Evolutionary conservation across 2,329 filamentous ascomycete species (phyloP), one percentile per base, ranked within the genome.

Genomic region (Aureobasidium sp.): DNA sequence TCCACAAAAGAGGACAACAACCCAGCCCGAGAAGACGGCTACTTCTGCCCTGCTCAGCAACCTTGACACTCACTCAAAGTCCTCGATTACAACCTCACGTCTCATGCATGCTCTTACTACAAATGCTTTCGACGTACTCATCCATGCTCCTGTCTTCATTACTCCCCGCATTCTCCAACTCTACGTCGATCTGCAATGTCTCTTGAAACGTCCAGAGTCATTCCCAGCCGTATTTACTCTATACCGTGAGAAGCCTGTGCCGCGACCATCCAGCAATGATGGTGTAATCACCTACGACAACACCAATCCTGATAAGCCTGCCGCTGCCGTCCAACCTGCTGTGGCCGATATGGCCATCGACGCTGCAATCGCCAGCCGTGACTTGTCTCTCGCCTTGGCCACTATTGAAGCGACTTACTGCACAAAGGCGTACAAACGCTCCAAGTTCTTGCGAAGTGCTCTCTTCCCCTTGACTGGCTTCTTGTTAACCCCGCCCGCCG

Each of bases 191-290:
- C 84, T 90, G 48, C 91, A 96, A 72, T 81, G 86, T 32, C 81
- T 86, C 11, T 82, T 97, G 47, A 83, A 85, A 64, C 85, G 82
- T 61, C 86, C 91, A 3, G 84, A 90, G 66, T 86, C 89, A 47
- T 83, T 97, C 64, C 91, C 93, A 7, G 83, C 87, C 63, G 84
- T 91, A 45, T 88, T 99, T 70, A 78, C 86, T 61, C 81, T 97
- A 59, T 97, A 93, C 72, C 90, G 90, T 53, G 84, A 84, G 67
- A 99, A 97, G 74, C 88, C 90, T 10, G 78, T 85, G 64, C 89
- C 91, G 79, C 80, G 44, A 10, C 55, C 62, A 54, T 80, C 82
- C 21, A 49, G 47, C 30, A 82, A 81, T 16, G 81, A 82, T n/a
- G 62, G 63, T 37, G 13, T 44, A 5, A 77, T 90, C 58, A 76